phyloP scores from a whole-genome alignment of 1,139 yeast species.

The Yamadazyma conglobata region DNA sequence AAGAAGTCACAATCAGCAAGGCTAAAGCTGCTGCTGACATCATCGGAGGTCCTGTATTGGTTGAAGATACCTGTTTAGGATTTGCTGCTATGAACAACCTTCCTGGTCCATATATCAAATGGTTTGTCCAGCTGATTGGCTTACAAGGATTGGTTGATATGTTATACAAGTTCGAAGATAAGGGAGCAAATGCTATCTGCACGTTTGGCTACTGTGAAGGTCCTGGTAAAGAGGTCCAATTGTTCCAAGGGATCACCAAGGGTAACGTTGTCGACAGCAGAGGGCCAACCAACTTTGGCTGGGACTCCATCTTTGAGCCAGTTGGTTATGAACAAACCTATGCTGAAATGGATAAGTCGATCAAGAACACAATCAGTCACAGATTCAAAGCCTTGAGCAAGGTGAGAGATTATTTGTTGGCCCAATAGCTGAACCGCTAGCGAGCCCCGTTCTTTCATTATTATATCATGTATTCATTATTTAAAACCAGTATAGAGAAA shows the following conservation, averaged over 20 bases:
- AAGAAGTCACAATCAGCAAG: conserved; percentile 78
- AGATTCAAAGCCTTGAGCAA: conserved; percentile 78
- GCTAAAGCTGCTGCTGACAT: conserved; percentile 70
- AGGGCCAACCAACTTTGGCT: conserved; percentile 84
- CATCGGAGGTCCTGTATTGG: conserved; percentile 72
- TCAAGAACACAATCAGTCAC: conserved; percentile 82
- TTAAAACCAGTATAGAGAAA: conserved; percentile 2
- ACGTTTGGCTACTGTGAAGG: conserved; percentile 91
- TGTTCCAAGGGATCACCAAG: conserved; percentile 81
- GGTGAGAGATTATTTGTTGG: conserved; percentile 54
- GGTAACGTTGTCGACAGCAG: conserved; percentile 78
- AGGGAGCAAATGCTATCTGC: conserved; percentile 83
- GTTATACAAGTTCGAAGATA: conserved; percentile 77
- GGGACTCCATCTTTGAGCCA: conserved; percentile 92
- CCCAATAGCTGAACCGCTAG: conserved; percentile 14
- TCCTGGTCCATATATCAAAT: conserved; percentile 91
- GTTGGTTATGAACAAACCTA: conserved; percentile 66
- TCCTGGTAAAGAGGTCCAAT: conserved; percentile 63
- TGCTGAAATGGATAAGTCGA: conserved; percentile 82
- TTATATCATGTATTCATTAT: neutral
- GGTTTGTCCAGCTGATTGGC: conserved; percentile 79
- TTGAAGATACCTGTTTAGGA: conserved; percentile 91
- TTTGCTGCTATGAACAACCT: conserved; percentile 74
- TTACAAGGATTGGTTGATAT: conserved; percentile 70
- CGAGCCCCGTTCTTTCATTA: neutral